A percentile compares a stretch with the other conserved stretches of the same genome.
Conservation (phyloP, 2,329 filamentous ascomycete species). For the Beauveria bassiana region DNA sequence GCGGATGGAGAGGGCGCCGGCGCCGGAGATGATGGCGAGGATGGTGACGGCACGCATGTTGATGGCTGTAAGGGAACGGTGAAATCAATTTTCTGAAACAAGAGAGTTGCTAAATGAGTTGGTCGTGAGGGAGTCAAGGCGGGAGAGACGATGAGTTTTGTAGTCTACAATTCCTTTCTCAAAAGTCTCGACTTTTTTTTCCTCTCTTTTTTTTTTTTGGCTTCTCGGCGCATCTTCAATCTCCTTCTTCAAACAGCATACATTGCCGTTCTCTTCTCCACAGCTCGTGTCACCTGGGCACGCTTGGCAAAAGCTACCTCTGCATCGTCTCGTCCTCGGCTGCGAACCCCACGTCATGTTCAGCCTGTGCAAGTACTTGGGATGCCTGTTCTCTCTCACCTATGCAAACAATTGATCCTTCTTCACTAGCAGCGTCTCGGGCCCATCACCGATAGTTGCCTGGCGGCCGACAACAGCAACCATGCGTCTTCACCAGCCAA, state of each 20-base stretch:
- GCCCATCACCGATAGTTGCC: background rate
- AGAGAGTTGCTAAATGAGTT: background rate
- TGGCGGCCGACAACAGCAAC: background rate
- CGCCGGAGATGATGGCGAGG: conserved; percentile 6
- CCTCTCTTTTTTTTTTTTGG: no score
- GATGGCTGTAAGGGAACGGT: background rate
- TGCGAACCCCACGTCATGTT: background rate
- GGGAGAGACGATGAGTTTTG: background rate
- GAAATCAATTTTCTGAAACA: background rate
- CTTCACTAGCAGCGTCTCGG: background rate
- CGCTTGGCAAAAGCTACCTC: background rate
- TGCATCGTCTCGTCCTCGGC: background rate
- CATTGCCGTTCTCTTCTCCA: background rate
- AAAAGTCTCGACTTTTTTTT: no score
- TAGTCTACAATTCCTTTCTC: background rate
- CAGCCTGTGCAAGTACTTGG: background rate
- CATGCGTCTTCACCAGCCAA: background rate
- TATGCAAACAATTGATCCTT: background rate
- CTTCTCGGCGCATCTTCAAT: background rate
- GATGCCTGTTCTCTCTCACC: no score
- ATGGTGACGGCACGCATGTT: conserved; percentile 7
- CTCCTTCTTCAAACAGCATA: background rate
- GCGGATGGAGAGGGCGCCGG: conserved; percentile 4
- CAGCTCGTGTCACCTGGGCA: background rate
- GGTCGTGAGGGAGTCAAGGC: background rate